A percentile compares a stretch with the other conserved stretches of the same genome.
Conservation (phyloP, 345 rosid genomes). For the Sonneratia alba region DNA sequence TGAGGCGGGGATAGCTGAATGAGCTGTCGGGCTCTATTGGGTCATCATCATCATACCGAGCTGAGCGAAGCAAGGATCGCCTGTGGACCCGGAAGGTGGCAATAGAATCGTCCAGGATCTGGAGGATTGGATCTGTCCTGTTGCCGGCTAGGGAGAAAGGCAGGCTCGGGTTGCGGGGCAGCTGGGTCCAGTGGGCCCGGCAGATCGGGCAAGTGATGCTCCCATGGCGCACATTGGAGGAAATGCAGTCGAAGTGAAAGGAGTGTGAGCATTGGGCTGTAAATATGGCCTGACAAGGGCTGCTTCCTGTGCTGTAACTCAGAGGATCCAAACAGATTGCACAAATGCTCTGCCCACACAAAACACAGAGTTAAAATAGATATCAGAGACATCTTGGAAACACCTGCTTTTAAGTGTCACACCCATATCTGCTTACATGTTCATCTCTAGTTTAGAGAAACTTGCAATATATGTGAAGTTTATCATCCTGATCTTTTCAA, state of each 20-base stretch:
- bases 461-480: not conserved
- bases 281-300: conserved; percentile 65
- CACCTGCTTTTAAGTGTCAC: not conserved
- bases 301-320: conserved; percentile 43
- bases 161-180: conserved; percentile 55
- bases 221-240: conserved; percentile 86
- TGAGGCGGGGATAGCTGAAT: conserved; percentile 38
- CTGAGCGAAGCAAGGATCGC: conserved; percentile 61
- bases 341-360: conserved; percentile 48
- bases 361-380: not conserved
- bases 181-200: conserved; percentile 88
- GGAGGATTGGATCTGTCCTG: conserved; percentile 57
- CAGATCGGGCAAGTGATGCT: conserved; percentile 83
- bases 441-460: not conserved
- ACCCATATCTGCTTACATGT: not conserved
- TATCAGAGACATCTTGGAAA: not conserved
- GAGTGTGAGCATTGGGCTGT: conserved; percentile 87
- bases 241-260: conserved; percentile 71
- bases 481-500: not conserved
- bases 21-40: conserved; percentile 51
- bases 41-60: conserved; percentile 77
- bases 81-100: conserved; percentile 71
- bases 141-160: conserved; percentile 40
- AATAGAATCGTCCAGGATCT: conserved; percentile 64
- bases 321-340: conserved; percentile 77